Conservation (phyloP, 495 filamentous ascomycete species). For the Tuber umbilicatum region DNA sequence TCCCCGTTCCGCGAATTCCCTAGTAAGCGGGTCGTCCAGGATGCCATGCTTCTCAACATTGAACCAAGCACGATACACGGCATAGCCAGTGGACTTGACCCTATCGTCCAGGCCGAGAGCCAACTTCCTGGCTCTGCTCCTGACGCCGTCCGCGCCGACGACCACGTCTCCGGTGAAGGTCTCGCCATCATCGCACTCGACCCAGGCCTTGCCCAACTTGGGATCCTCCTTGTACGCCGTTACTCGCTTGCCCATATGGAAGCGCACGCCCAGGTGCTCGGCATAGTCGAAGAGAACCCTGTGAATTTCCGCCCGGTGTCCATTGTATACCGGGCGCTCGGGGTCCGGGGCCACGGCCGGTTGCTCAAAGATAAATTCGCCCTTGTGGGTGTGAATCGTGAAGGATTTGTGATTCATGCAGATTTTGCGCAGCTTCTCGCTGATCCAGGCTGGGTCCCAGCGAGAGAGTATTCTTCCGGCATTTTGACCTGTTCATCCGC, state of each 20-base stretch:
- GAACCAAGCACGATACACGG: conserved; percentile 58
- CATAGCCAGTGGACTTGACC: conserved; percentile 56
- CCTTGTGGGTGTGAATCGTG: conserved; percentile 33
- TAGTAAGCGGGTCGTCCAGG: conserved; percentile 55
- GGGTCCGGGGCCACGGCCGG: conserved; percentile 25
- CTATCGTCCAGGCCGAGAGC: conserved; percentile 59
- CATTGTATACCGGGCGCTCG: conserved; percentile 47
- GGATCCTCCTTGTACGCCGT: conserved; percentile 56
- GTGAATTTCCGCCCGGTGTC: conserved; percentile 59
- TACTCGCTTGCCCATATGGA: conserved; percentile 52
- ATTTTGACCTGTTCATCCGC: conserved; percentile 32
- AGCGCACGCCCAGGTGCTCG: conserved; percentile 51
- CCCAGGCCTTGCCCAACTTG: conserved; percentile 51
- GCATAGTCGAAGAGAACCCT: conserved; percentile 56
- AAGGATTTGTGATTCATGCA: conserved; percentile 40
- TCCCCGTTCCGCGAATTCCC: conserved; percentile 56
- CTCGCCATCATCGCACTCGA: conserved; percentile 48
- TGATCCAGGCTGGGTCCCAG: conserved; percentile 31
- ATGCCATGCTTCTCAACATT: conserved; percentile 51
- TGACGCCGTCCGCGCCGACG: conserved; percentile 58
- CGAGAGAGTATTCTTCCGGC: conserved; percentile 37
- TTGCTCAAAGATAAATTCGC: conserved; percentile 38
- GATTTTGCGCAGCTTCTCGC: conserved; percentile 28
- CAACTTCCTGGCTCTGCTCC: conserved; percentile 54
- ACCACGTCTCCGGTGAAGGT: conserved; percentile 53